Conservation (phyloP, 495 filamentous ascomycete genomes). For the Hypoxylon lienhwacheense region DNA sequence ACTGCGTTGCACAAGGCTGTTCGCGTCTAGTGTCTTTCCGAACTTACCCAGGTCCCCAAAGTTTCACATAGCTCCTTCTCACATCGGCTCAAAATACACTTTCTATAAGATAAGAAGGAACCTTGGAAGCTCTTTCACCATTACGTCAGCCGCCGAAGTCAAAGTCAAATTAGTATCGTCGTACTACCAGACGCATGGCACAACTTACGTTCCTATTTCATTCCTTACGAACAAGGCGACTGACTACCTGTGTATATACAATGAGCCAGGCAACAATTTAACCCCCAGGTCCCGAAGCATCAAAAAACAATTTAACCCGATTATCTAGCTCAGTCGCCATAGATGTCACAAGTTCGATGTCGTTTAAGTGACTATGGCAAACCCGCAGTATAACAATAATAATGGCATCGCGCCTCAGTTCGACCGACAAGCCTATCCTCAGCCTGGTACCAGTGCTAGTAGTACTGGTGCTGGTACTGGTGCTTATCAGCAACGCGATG, state of each 20-base stretch:
- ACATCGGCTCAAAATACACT: neutral
- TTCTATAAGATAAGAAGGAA: no score
- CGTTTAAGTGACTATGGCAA: constrained; percentile 39
- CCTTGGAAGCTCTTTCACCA: neutral
- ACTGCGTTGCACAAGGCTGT: constrained; percentile 31
- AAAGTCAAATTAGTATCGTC: neutral
- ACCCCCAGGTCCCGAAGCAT: no score
- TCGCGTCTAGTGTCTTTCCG: constrained; percentile 12
- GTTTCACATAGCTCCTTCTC: constrained; percentile 1
- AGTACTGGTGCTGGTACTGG: no score
- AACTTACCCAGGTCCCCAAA: neutral
- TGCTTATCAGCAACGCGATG: constrained; percentile 21
- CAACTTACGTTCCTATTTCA: constrained; percentile 5
- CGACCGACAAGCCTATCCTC: constrained; percentile 24
- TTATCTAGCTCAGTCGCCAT: constrained; percentile 5
- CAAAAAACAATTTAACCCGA: no score
- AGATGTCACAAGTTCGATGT: constrained; percentile 19
- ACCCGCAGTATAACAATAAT: constrained; percentile 33
- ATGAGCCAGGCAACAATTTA: constrained; percentile 5
- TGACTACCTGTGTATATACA: no score
- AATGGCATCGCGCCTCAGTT: constrained; percentile 34
- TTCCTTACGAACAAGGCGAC: constrained; percentile 10
- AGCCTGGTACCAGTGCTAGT: constrained; percentile 3
- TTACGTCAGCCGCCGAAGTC: neutral
- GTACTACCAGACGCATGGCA: constrained; percentile 25